These are phyloP conservation scores for Phlebopus sp. DNA, from an alignment of 1,284 basidiomycete genomes.

Conservation along the genomic window DNA sequence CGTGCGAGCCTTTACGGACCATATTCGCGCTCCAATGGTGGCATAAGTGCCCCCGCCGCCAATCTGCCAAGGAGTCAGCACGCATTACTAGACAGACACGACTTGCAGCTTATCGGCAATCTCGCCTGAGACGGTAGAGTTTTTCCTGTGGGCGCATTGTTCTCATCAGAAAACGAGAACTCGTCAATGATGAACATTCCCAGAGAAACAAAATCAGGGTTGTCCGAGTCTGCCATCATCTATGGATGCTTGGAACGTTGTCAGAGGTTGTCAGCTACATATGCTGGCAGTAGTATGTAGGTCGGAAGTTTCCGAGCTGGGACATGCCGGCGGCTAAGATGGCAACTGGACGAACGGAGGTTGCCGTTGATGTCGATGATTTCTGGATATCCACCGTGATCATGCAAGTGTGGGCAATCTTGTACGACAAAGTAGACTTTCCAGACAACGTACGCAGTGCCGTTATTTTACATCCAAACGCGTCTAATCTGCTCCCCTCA, in stretches of 20 bases:
- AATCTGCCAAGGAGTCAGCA: slow-evolving; percentile 51
- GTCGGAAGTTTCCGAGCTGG: slow-evolving; percentile 6
- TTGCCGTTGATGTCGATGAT: slow-evolving; percentile 3
- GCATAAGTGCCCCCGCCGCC: slow-evolving; percentile 89
- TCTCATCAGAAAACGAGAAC: slow-evolving; percentile 59
- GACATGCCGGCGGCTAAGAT: slow-evolving; percentile 2
- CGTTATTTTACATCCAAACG: not conserved
- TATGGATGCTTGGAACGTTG: not conserved
- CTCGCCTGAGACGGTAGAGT: slow-evolving; percentile 51
- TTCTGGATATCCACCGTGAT: slow-evolving; percentile 10
- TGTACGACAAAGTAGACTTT: slow-evolving; percentile 46
- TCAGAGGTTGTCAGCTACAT: no score
- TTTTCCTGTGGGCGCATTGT: slow-evolving; percentile 49
- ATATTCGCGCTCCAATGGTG: slow-evolving; percentile 75
- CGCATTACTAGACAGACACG: not conserved
- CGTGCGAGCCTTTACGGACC: slow-evolving; percentile 43
- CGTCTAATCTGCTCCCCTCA: slow-evolving; percentile 26
- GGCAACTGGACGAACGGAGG: slow-evolving; percentile 1
- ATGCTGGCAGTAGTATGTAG: not conserved
- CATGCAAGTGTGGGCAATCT: slow-evolving; percentile 60
- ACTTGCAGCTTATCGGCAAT: not conserved
- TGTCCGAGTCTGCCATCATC: not conserved
- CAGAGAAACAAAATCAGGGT: slow-evolving; percentile 52
- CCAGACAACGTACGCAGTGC: slow-evolving; percentile 49
- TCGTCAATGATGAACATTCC: slow-evolving; percentile 94